Percentiles rank a stretch among this genome's conserved stretches.
These are phyloP conservation scores for Ophiostoma fasciatum DNA, from an alignment of 2,329 filamentous ascomycete species.

Conservation along the genomic window DNA sequence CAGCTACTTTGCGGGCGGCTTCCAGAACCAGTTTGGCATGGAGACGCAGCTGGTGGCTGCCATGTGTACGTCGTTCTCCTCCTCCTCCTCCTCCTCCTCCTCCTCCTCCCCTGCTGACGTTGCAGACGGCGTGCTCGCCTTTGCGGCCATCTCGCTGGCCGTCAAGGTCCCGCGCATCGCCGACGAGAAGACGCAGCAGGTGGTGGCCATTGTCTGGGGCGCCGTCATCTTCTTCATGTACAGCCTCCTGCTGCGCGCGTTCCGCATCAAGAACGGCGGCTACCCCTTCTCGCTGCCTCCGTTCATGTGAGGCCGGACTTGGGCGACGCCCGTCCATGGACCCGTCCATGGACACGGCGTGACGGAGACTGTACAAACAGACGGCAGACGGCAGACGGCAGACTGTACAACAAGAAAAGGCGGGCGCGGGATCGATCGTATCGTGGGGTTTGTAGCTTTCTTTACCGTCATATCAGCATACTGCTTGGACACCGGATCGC, in stretches of 20 bases:
- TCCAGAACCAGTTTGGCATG: conserved; percentile 84
- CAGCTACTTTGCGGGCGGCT: conserved; percentile 79
- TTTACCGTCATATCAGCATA: too few species aligned
- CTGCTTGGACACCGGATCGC: too few species aligned
- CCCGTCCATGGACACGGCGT: too few species aligned
- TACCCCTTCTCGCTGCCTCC: conserved; percentile 93
- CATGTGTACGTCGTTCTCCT: conserved; percentile 50
- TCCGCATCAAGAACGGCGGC: conserved; percentile 85
- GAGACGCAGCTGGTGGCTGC: conserved; percentile 93
- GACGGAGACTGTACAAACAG: too few species aligned
- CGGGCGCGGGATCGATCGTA: too few species aligned
- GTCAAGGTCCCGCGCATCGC: conserved; percentile 83
- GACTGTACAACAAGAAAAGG: too few species aligned
- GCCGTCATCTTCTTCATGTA: conserved; percentile 68
- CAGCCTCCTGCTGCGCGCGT: conserved; percentile 86
- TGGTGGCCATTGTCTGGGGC: conserved; percentile 69
- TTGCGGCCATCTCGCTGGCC: conserved; percentile 80
- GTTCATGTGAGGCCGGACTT: conserved; percentile 55
- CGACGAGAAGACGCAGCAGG: conserved; percentile 61
- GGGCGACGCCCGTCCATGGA: too few species aligned
- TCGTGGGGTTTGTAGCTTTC: too few species aligned
- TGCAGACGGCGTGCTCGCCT: conserved; percentile 56
- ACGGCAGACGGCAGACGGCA: too few species aligned
- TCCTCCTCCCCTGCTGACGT: too few species aligned
- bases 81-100: background rate